Conservation (phyloP, 1,284 basidiomycete species). For the Puccinia novopanici region DNA sequence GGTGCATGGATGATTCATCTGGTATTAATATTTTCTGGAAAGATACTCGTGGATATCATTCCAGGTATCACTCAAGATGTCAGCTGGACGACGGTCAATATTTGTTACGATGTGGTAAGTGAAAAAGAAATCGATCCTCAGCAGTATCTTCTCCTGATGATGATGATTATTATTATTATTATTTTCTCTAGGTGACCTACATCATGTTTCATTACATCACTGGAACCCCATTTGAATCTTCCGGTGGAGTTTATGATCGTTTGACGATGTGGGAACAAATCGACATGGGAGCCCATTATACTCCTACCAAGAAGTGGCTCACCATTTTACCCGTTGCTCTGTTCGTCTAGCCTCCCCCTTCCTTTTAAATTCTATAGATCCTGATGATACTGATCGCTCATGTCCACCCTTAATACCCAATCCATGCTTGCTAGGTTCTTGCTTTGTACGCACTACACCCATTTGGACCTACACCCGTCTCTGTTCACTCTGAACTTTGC, state of each 20-base stretch:
- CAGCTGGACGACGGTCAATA: conserved; percentile 92
- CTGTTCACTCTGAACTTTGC: conserved; percentile 88
- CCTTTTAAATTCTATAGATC: neutral
- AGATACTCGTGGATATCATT: conserved; percentile 88
- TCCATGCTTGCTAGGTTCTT: conserved; percentile 70
- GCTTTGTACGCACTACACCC: conserved; percentile 93
- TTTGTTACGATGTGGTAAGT: conserved; percentile 86
- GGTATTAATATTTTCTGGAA: conserved; percentile 84
- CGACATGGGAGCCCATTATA: conserved; percentile 96
- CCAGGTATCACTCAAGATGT: conserved; percentile 91
- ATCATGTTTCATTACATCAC: conserved; percentile 99
- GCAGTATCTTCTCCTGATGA: neutral
- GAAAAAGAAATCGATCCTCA: neutral
- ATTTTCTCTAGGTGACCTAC: conserved; percentile 75
- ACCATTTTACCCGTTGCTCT: conserved; percentile 84
- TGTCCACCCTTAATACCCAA: conserved; percentile 8
- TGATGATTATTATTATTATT: no score
- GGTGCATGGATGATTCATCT: conserved; percentile 98
- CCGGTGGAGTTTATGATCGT: conserved; percentile 90
- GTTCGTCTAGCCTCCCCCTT: conserved; percentile 64
- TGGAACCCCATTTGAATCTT: conserved; percentile 91
- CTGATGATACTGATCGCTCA: no score
- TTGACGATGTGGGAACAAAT: conserved; percentile 99
- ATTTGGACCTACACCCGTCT: conserved; percentile 79
- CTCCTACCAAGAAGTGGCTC: conserved; percentile 97